phyloP scores from a whole-genome alignment of 108 stramenopile species.

The Epithemia pelagica region DNA sequence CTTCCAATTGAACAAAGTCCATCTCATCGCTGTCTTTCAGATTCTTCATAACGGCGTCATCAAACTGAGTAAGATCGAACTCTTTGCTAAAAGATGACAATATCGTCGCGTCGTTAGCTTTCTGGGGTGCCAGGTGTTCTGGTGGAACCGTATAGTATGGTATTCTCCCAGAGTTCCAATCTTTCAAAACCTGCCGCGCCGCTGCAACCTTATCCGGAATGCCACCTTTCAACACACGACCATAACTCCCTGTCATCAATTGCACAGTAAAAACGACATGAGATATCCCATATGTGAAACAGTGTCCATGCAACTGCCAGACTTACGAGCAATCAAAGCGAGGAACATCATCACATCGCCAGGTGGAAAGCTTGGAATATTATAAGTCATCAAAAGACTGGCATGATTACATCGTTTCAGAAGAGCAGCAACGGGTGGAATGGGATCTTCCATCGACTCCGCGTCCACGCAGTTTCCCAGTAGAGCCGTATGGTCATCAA shows the following conservation, averaged over 20 bases:
- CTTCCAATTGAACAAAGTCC: conserved; percentile 77
- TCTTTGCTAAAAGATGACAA: conserved; percentile 61
- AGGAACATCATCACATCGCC: conserved; percentile 85
- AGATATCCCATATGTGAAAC: too few species aligned
- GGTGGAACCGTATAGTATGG: conserved; percentile 90
- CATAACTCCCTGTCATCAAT: conserved; percentile 35
- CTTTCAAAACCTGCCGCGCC: conserved; percentile 86
- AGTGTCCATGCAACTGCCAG: background rate
- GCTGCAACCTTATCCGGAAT: conserved; percentile 91
- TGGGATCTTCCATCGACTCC: conserved; percentile 88
- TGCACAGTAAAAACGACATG: background rate
- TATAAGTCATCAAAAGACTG: conserved; percentile 93
- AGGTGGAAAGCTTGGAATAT: conserved; percentile 84
- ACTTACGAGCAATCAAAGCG: conserved; percentile 81
- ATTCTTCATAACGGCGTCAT: conserved; percentile 58
- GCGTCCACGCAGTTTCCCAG: conserved; percentile 93
- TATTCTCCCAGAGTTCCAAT: conserved; percentile 97
- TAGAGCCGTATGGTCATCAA: conserved; percentile 58
- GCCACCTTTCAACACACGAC: conserved; percentile 93
- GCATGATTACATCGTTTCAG: conserved; percentile 76
- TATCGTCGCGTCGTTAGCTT: conserved; percentile 41
- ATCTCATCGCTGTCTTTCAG: conserved; percentile 81
- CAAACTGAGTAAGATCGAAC: conserved; percentile 71
- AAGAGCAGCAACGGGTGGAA: conserved; percentile 82
- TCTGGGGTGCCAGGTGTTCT: conserved; percentile 7